Evolutionary conservation across 1,139 yeast species (phyloP).

Genomic region (Debaryomycetaceae sp.): DNA sequence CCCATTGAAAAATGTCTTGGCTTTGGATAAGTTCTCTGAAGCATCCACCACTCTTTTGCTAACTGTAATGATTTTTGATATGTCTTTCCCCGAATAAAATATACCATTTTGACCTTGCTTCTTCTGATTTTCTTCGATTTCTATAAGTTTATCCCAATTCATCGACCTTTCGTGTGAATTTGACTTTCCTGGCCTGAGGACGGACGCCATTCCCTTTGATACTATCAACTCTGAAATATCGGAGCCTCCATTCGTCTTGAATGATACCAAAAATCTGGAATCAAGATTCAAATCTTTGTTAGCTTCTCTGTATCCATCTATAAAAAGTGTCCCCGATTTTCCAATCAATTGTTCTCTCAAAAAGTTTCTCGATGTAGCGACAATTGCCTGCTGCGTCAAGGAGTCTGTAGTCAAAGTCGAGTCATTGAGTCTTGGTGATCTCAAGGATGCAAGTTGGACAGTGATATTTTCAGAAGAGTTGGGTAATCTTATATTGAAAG

Average conservation of each 20-base stretch:
- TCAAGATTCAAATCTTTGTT: constrained; percentile 56
- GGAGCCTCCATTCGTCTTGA: constrained; percentile 43
- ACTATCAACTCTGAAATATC: constrained; percentile 66
- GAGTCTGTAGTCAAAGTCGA: constrained; percentile 43
- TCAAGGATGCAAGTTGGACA: constrained; percentile 69
- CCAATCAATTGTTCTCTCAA: constrained; percentile 69
- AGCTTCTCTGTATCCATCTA: constrained; percentile 67
- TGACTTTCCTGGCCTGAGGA: constrained; percentile 72
- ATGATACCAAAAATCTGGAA: constrained; percentile 59
- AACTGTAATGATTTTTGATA: constrained; percentile 48
- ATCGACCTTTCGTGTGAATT: constrained; percentile 65
- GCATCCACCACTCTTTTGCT: constrained; percentile 73
- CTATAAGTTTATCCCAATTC: constrained; percentile 74
- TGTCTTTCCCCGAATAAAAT: constrained; percentile 36
- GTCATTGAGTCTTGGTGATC: constrained; percentile 70
- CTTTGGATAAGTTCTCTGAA: constrained; percentile 67
- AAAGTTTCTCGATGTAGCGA: constrained; percentile 67
- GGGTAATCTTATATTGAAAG: constrained; percentile 50
- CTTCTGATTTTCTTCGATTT: constrained; percentile 62
- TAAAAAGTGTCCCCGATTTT: constrained; percentile 53
- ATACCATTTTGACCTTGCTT: constrained; percentile 58
- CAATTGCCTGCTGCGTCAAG: constrained; percentile 45
- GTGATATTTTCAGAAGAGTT: constrained; percentile 49
- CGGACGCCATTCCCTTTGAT: constrained; percentile 70
- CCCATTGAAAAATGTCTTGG: constrained; percentile 70